phyloP scores from a whole-genome alignment of 768 basidiomycete genomes.

The Calvatia gigantea region DNA sequence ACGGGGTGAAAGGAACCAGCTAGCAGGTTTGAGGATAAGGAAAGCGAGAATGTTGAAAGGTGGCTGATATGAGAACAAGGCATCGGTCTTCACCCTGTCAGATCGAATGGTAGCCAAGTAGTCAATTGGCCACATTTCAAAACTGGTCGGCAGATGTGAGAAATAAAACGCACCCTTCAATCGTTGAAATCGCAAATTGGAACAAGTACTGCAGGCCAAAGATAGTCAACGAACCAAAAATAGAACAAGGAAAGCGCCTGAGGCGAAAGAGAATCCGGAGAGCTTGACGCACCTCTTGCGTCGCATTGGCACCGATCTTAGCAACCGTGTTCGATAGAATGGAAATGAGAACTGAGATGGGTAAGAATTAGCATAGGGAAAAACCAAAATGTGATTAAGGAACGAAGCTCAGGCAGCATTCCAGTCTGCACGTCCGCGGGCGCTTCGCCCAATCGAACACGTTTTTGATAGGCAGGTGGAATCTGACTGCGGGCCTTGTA shows the following conservation, averaged over 20 bases:
- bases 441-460: neutral
- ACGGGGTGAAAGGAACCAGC: conserved; percentile 71
- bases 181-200: conserved; percentile 81
- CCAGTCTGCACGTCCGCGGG: neutral
- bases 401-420: neutral
- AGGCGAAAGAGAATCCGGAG: neutral
- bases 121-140: neutral
- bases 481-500: neutral
- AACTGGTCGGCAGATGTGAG: neutral
- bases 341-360: conserved; percentile 68
- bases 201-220: conserved; percentile 71
- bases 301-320: conserved; percentile 63
- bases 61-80: conserved; percentile 88
- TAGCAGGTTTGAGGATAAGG: conserved; percentile 73
- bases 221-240: neutral
- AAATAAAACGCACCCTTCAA: conserved; percentile 63
- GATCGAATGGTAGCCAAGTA: neutral
- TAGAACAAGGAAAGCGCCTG: neutral
- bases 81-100: conserved; percentile 79
- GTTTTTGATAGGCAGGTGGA: neutral
- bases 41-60: conserved; percentile 87
- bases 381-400: neutral
- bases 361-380: neutral
- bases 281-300: conserved; percentile 37
- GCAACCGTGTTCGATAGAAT: conserved; percentile 90